phyloP scores from a whole-genome alignment of 2,329 filamentous ascomycete genomes.

The Aspergillus tanneri region DNA sequence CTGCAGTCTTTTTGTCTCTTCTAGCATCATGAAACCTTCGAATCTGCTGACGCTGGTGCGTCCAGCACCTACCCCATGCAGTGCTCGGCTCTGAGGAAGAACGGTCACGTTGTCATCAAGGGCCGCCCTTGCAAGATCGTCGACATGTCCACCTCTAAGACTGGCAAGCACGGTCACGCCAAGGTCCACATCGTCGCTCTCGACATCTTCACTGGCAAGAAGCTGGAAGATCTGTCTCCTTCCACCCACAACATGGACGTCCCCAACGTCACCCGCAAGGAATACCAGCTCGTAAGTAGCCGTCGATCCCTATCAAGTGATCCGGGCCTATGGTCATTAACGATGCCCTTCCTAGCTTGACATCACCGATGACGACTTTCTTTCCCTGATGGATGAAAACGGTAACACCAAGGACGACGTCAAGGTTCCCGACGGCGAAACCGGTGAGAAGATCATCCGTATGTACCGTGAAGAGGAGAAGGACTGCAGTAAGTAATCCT shows the following conservation, averaged over 20 bases:
- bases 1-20: constrained; percentile 12
- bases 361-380: constrained; percentile 89
- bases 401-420: constrained; percentile 93
- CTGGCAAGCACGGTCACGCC: constrained; percentile 99
- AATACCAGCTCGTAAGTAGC: constrained; percentile 86
- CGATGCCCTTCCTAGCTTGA: constrained; percentile 64
- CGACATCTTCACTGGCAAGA: constrained; percentile 99
- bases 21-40: constrained; percentile 77
- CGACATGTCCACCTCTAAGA: constrained; percentile 99
- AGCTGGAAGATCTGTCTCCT: constrained; percentile 97
- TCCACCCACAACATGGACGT: constrained; percentile 89
- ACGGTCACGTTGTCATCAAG: constrained; percentile 98
- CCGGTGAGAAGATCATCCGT: constrained; percentile 81
- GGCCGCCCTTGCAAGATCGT: constrained; percentile 99
- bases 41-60: constrained; percentile 92
- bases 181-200: constrained; percentile 98
- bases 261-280: constrained; percentile 83
- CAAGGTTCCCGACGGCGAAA: constrained; percentile 83
- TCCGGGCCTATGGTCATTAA: constrained; percentile 1
- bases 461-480: constrained; percentile 82
- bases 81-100: constrained; percentile 99
- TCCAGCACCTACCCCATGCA: constrained; percentile 95
- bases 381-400: constrained; percentile 86
- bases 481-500: constrained; percentile 75
- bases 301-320: background rate